Evolutionary conservation across 148 eudicot species (phyloP).

Genomic region (Linanthus parryae): DNA sequence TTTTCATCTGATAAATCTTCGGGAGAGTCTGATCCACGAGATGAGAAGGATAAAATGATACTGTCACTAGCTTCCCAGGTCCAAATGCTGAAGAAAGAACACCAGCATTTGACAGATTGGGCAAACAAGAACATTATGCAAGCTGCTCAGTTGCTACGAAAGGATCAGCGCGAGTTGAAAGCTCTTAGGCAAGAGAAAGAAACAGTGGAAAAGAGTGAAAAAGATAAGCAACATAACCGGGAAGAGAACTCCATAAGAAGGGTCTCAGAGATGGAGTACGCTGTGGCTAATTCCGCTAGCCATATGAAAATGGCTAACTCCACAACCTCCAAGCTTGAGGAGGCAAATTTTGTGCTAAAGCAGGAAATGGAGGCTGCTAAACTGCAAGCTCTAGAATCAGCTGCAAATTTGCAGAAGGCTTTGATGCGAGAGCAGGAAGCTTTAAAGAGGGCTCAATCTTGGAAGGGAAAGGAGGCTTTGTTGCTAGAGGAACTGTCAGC

Average conservation of each 20-base stretch:
- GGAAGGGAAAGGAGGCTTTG: neutral
- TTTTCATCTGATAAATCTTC: neutral
- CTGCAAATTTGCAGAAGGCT: neutral
- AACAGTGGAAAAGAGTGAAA: neutral
- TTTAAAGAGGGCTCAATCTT: neutral
- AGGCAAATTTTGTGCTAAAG: neutral
- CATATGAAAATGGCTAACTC: conserved; percentile 4
- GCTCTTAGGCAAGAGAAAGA: conserved; percentile 9
- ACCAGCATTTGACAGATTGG: neutral
- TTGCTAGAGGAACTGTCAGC: neutral
- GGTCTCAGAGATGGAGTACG: conserved; percentile 5
- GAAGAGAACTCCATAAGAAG: too few species aligned
- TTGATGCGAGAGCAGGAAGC: conserved; percentile 1
- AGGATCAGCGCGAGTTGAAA: conserved; percentile 8
- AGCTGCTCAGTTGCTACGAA: neutral
- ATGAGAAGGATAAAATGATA: neutral
- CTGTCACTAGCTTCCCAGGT: neutral
- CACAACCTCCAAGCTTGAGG: neutral
- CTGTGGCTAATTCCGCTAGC: neutral
- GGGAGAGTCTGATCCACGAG: neutral
- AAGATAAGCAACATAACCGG: conserved; percentile 1
- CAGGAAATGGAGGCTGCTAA: conserved; percentile 6
- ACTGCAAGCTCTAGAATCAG: neutral
- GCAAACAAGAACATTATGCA: conserved; percentile 8
- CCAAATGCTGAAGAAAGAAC: neutral